A percentile compares a stretch with the other conserved stretches of the same genome.
These are phyloP conservation scores for Triticum dicoccoides DNA, from an alignment of 176 grass and related monocot genomes.

Conservation along the genomic window DNA sequence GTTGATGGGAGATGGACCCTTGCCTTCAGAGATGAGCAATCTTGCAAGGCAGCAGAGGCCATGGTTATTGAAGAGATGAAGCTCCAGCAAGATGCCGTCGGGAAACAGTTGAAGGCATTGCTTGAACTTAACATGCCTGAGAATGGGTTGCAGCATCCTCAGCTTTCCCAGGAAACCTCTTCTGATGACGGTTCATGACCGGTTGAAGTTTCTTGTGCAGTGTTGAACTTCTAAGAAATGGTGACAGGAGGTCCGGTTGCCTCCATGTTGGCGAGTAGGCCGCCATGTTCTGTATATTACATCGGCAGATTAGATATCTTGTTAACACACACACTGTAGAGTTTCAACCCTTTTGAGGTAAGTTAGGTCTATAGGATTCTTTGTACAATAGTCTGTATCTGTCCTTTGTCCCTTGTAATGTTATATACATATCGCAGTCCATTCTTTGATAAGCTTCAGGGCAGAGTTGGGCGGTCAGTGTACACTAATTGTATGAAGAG, in stretches of 20 bases:
- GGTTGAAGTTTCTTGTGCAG: constrained; percentile 16
- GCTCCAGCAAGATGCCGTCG: constrained; percentile 49
- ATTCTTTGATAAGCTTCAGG: constrained; percentile 73
- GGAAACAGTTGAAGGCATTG: constrained; percentile 55
- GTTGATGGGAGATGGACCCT: constrained; percentile 98
- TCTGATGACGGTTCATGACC: constrained; percentile 38
- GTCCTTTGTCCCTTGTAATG: constrained; percentile 52
- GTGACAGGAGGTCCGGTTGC: neutral
- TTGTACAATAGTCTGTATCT: constrained; percentile 77
- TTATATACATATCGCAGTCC: constrained; percentile 48
- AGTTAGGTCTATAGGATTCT: constrained; percentile 61
- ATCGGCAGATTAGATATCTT: constrained; percentile 29
- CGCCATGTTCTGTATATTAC: constrained; percentile 42
- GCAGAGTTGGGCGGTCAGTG: constrained; percentile 28
- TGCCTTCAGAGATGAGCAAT: constrained; percentile 76
- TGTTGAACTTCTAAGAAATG: constrained; percentile 15
- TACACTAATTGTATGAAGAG: constrained; percentile 39
- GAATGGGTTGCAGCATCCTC: constrained; percentile 38
- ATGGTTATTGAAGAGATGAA: constrained; percentile 78
- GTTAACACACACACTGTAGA: constrained; percentile 54
- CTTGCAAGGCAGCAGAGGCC: constrained; percentile 60
- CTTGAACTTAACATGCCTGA: constrained; percentile 53
- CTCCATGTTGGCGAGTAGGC: constrained; percentile 10
- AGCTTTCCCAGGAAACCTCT: constrained; percentile 8
- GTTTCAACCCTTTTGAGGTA: constrained; percentile 38